Base-by-base conservation (phyloP, 148 eudicot species). In the Camellia sinensis region DNA sequence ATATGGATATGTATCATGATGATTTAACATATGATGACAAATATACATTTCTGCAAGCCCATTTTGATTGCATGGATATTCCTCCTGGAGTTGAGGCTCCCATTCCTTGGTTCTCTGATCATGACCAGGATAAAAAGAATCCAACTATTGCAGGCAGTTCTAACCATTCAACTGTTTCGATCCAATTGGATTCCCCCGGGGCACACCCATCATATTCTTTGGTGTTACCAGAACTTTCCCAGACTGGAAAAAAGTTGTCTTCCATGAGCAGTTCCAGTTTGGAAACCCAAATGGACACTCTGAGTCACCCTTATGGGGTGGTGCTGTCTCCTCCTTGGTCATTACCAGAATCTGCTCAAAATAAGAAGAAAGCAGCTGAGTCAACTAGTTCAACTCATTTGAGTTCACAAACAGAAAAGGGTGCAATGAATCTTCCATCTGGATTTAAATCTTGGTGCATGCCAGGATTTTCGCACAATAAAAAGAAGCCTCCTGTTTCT, bases 51-150 rank as follows among this genome's bases (percentile, higher is more conserved):
- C 61, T 90, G 83, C 95, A 92, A 87, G 88, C 91, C n/a, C 92
- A 90, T 87, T 94, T 92, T 82, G 98, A 94, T 80, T 83, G 82
- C 79, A 73, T 90, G 63, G 91, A 90, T 81, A 84, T 92, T 63
- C 93, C 94, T 41, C 82, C 93, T 83, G 97, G 93, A 45, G 85
- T 91, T 14, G 95, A 94, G 87, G 95, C 87, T 73, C 75, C 89
- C 5, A 74, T 91, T 69, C 89, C 92, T 70, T 91, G 91, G 92
- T 87, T 92, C 84, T 81, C 88, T n/a, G 73, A 60, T 74, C 66
- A 84, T 40, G 8, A 63, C 19, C 76, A 5, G 75, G 82, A 65
- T 78, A 78, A 84, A 44, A 77, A 83, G 69, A 81, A 79, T 60
- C 52, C 80, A 22, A 69, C 77, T 73, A 41, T 84, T 61, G 40